Conservation (phyloP, 306 rosid genomes). For the Vachellia pachyceras region DNA sequence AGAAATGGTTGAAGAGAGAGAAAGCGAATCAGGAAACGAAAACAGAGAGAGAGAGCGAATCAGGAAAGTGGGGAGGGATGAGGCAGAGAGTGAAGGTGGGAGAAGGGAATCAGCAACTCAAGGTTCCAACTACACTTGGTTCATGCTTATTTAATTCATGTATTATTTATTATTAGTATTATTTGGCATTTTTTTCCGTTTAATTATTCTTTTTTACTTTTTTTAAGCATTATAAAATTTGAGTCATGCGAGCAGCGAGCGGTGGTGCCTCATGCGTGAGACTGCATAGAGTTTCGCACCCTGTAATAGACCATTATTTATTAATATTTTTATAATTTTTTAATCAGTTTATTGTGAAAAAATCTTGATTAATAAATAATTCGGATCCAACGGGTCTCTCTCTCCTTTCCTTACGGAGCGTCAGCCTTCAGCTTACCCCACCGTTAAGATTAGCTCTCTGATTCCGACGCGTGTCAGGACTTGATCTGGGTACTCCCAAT, state of each 20-base stretch:
- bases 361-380: slow-evolving; percentile 28
- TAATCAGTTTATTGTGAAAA: slow-evolving; percentile 3
- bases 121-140: slow-evolving; percentile 32
- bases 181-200: neutral
- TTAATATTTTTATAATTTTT: neutral
- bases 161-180: neutral
- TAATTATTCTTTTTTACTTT: neutral
- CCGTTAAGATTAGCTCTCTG: slow-evolving; percentile 2
- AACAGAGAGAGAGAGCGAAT: neutral
- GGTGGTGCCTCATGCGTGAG: slow-evolving; percentile 70
- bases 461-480: slow-evolving; percentile 41
- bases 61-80: slow-evolving; percentile 1
- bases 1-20: slow-evolving; percentile 23
- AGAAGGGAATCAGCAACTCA: slow-evolving; percentile 20
- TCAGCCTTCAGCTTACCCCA: neutral
- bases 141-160: slow-evolving; percentile 34
- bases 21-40: slow-evolving; percentile 14
- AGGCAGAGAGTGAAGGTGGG: slow-evolving; percentile 20
- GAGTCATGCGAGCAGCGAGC: slow-evolving; percentile 67
- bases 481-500: slow-evolving; percentile 23
- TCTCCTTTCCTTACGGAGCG: slow-evolving; percentile 8
- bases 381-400: slow-evolving; percentile 4
- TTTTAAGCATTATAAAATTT: slow-evolving; percentile 24
- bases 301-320: neutral
- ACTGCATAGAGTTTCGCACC: slow-evolving; percentile 57